Evolutionary conservation across 1,139 yeast genomes (phyloP).

Genomic region (Taphrina wiesneri): DNA sequence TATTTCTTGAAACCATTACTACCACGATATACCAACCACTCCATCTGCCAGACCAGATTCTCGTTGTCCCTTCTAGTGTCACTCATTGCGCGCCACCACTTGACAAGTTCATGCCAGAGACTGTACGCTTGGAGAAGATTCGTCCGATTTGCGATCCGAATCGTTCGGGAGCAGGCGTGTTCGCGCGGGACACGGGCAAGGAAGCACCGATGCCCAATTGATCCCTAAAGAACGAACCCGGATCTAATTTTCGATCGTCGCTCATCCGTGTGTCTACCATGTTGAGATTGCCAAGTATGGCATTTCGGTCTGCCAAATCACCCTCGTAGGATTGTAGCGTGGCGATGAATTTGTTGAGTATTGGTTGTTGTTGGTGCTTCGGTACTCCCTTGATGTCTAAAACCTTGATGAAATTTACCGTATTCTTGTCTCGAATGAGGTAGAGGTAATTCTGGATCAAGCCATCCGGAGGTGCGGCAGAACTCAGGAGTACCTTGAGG

Average conservation of each 20-base stretch:
- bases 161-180: conserved; percentile 14
- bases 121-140: conserved; percentile 18
- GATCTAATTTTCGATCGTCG: conserved; percentile 14
- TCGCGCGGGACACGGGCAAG: conserved; percentile 7
- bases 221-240: conserved; percentile 21
- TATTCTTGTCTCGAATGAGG: conserved; percentile 65
- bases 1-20: not conserved
- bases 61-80: not conserved
- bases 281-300: not conserved
- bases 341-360: conserved; percentile 20
- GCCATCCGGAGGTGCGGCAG: conserved; percentile 62
- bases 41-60: not conserved
- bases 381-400: conserved; percentile 57
- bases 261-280: not conserved
- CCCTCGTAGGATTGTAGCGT: conserved; percentile 6
- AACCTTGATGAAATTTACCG: conserved; percentile 63
- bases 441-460: conserved; percentile 67
- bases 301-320: conserved; percentile 8
- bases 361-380: conserved; percentile 26
- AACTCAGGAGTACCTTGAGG: conserved; percentile 65
- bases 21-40: no score
- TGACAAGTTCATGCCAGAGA: not conserved
- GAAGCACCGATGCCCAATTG: conserved; percentile 16
- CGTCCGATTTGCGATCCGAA: conserved; percentile 18
- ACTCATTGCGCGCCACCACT: not conserved